Base-by-base conservation (phyloP, 495 filamentous ascomycete genomes). In the Hypoxylon fragiforme region DNA sequence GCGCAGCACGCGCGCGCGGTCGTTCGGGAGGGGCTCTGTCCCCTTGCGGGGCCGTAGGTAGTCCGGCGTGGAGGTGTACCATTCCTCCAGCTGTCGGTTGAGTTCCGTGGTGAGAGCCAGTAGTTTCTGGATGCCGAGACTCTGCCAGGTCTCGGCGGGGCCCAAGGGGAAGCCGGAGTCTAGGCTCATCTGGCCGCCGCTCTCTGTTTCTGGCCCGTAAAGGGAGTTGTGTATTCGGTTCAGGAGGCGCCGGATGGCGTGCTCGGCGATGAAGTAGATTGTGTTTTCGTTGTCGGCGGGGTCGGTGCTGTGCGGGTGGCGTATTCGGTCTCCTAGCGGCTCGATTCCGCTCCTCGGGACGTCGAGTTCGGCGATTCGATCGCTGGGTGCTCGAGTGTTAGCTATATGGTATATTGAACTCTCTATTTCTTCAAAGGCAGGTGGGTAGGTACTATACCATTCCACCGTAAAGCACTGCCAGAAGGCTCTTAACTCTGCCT, bases 381-480 rank as follows among this genome's bases (percentile, higher is more conserved):
- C 69, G 44, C 66, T 69, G 32, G 1, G 31, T n/a, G 15, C 34
- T 32, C 5, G 24, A 3, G n/a, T 22, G 40, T 52, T 48, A 58
- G 54, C 39, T 36, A 14, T 18, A 12, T 16, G 26, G 37, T 3
- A 3, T 9, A n/a, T 6, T 12, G 11, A 22, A 2, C 38, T 1
- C 16, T 35, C 19, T 18, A 12, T 14, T 18, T 1, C 54, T n/a
- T n/a, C n/a, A n/a, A n/a, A n/a, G n/a, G n/a, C n/a, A n/a, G n/a
- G n/a, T n/a, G n/a, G n/a, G n/a, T n/a, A n/a, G n/a, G n/a, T n/a
- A 11, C 9, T 50, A 19, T 54, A 67, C 66, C 69, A 72, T 60
- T 72, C 69, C 2, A 70, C 57, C 50, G 69, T 68, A 43, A 70
- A 72, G 37, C 67, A 70, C 11, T 66, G 64, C 69, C 69, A 72